Percentiles rank a stretch among this genome's conserved stretches.
These are phyloP conservation scores for Buxus sempervirens DNA, from an alignment of 164 flowering plant species.

Conservation along the genomic window DNA sequence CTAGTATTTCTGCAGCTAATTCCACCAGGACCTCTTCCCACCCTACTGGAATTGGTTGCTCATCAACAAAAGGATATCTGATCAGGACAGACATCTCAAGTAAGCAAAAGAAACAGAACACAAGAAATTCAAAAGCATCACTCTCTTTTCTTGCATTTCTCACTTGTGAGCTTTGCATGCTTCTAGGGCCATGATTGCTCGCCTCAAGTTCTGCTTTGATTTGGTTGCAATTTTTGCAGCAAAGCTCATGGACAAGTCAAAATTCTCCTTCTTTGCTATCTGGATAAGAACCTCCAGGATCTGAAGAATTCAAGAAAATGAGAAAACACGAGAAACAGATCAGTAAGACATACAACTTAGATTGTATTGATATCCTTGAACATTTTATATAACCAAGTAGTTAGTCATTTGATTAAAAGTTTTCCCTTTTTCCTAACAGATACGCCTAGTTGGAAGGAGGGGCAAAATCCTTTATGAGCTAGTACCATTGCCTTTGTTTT, in stretches of 20 bases:
- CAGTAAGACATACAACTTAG: background rate
- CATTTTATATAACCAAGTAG: background rate
- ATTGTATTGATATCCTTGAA: background rate
- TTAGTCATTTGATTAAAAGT: background rate
- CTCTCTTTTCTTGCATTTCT: constrained; percentile 2
- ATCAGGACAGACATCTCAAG: background rate
- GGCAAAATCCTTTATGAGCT: no score
- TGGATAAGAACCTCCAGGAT: constrained; percentile 66
- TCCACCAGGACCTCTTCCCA: constrained; percentile 71
- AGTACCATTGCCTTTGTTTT: no score
- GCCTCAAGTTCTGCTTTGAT: constrained; percentile 62
- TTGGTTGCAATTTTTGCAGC: constrained; percentile 66
- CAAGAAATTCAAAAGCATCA: background rate
- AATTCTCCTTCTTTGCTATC: constrained; percentile 55
- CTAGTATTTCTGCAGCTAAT: constrained; percentile 54
- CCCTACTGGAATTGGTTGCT: constrained; percentile 70
- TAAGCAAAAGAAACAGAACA: constrained; percentile 12
- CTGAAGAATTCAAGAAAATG: constrained; percentile 22
- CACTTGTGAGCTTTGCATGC: constrained; percentile 80
- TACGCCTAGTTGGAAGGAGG: no score
- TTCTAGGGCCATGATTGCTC: constrained; percentile 83
- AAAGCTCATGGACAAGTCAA: constrained; percentile 57
- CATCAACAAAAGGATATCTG: constrained; percentile 74
- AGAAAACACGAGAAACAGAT: background rate
- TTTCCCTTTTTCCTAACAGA: background rate